Evolutionary conservation across 805 yeast species (phyloP), one percentile per base, ranked within the genome.

Genomic region (Candida nitratophila): DNA sequence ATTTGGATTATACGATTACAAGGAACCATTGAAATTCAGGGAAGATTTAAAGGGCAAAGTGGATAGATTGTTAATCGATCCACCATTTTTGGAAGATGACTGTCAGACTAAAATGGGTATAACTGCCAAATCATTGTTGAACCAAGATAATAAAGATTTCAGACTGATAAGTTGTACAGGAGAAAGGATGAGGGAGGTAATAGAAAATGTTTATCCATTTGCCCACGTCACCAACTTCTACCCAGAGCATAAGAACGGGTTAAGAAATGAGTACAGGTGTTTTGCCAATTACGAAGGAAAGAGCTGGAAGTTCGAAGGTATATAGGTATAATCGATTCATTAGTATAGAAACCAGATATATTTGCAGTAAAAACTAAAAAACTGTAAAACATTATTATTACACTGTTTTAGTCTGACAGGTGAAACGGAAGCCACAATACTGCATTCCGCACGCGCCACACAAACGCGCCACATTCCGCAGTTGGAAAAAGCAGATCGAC

Each of bases 261-360:
- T 89, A 47, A 82, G 90, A 56, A 89, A 89, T 58, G 96, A 89
- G 62, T 89, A 86, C 63, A 69, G 86, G 54, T 88, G 96, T 54
- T 89, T 86, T 57, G 87, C 96, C 1, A 73, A 79, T 32, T 86
- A 76, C 53, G 93, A 84, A 58, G 77, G 93, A 47, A 54, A 61
- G 2, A 60, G 70, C 44, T 87, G 96, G 96, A 73, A 68, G 47
- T 83, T 74, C 52, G 56, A 49, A 33, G 21, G 12, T 33, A 33
- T n/a, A 33, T n/a, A 44, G 5, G 16, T 33, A 26, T 39, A n/a
- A n/a, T n/a, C n/a, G n/a, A n/a, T n/a, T n/a, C n/a, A n/a, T n/a
- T n/a, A n/a, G n/a, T n/a, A n/a, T n/a, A n/a, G n/a, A n/a, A n/a
- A n/a, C n/a, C n/a, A n/a, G n/a, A n/a, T n/a, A n/a, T n/a, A n/a